Base-by-base conservation (phyloP, 768 basidiomycete species). In the Ephemerocybe angulata region DNA sequence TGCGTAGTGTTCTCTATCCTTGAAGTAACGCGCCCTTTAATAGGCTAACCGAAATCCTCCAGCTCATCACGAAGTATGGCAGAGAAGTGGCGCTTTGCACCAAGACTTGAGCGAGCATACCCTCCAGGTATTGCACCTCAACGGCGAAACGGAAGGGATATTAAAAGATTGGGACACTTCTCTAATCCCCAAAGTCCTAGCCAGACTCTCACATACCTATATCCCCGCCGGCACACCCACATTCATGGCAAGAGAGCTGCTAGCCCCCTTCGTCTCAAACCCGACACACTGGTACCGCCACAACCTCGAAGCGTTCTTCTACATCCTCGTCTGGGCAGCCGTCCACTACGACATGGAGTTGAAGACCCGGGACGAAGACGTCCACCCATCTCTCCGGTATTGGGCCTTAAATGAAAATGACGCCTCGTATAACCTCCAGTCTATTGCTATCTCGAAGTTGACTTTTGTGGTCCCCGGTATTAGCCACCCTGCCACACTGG, bases 101-200 rank as follows among this genome's bases (percentile, higher is more conserved):
- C 56, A 65, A 33, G 64, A 72, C 52, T 50, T 72, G 48, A 68
- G 71, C 57, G 61, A 65, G 22, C 62, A 62, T 51, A 70, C 68
- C 50, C 52, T 71, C n/a, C 68, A 70, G 68, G 62, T 66, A 40
- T 48, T 55, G 28, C 30, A 41, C 5, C n/a, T 19, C 17, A 35
- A 42, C 7, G 41, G 53, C 7, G 56, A 37, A 13, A 12, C n/a
- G 8, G 3, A 57, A 21, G 69, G 68, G 1, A 59, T 69, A 11
- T 58, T 69, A 11, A 60, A 64, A 48, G 70, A 70, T 51, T 68
- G 63, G 60, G 68, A 70, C 48, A 61, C 63, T 53, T 57, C 48
- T 7, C 29, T 46, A 12, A 44, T 62, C n/a, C 21, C 55, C 30
- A 28, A 43, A n/a, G 53, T 49, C 25, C 42, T 53, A 17, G 27